Conservation (phyloP, 768 basidiomycete genomes). For the Hortiboletus flavorubellus region DNA sequence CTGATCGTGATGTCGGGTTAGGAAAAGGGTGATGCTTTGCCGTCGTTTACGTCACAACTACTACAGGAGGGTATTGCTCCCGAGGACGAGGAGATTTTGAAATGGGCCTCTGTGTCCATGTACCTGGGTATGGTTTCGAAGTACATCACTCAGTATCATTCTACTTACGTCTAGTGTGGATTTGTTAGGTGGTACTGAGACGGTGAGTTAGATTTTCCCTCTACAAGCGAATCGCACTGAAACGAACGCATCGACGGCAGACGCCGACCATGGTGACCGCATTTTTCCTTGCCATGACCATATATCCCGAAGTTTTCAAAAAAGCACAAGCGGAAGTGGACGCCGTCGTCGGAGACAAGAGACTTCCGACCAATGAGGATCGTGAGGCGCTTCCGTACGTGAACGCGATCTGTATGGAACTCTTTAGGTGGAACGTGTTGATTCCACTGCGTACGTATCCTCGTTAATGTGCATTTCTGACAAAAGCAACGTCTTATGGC, state of each 20-base stretch:
- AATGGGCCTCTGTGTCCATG: slow-evolving; percentile 11
- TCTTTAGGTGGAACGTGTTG: slow-evolving; percentile 10
- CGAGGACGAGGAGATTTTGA: slow-evolving; percentile 10
- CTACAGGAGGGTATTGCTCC: slow-evolving; percentile 1
- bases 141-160: no score
- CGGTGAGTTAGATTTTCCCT: slow-evolving; percentile 22
- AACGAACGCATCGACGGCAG: slow-evolving; percentile 9
- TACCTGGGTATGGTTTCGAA: slow-evolving; percentile 7
- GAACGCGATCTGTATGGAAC: slow-evolving; percentile 15
- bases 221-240: not conserved
- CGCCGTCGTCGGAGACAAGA: not conserved
- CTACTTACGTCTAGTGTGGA: not conserved
- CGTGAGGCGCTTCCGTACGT: slow-evolving; percentile 12
- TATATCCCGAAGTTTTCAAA: slow-evolving; percentile 3
- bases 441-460: not conserved
- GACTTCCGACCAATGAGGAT: slow-evolving; percentile 11
- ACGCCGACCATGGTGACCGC: slow-evolving; percentile 3
- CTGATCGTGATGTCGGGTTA: not conserved
- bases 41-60: slow-evolving; percentile 11
- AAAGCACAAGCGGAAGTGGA: slow-evolving; percentile 16
- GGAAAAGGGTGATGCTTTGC: slow-evolving; percentile 8
- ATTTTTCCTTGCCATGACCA: slow-evolving; percentile 17
- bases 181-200: slow-evolving; percentile 25
- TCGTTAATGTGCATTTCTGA: not conserved
- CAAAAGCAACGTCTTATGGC: no score